A percentile compares a stretch with the other conserved stretches of the same genome.
phyloP scores from a whole-genome alignment of 805 yeast genomes.

The Ogataea chonburiensis region DNA sequence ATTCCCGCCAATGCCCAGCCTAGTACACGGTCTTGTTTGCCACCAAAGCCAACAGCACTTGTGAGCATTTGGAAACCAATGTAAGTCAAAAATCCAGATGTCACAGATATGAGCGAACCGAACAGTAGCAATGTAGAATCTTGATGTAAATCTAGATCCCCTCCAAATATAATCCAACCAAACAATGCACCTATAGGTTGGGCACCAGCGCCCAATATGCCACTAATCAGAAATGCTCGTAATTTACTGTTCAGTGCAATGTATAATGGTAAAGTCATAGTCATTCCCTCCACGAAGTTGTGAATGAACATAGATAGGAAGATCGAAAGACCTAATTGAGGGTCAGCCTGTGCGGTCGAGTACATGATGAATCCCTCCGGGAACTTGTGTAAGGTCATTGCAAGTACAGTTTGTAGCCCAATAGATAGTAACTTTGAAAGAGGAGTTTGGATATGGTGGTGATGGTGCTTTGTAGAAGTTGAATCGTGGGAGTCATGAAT shows the following conservation, averaged over 20 bases:
- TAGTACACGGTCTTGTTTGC: conserved; percentile 57
- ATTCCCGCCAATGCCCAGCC: conserved; percentile 63
- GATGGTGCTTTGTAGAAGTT: conserved; percentile 46
- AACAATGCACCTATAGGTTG: conserved; percentile 87
- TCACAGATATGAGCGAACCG: conserved; percentile 65
- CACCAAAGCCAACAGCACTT: conserved; percentile 78
- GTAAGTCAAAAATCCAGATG: conserved; percentile 82
- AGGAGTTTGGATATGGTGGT: conserved; percentile 78
- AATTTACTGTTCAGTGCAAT: conserved; percentile 63
- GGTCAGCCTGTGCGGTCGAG: conserved; percentile 68
- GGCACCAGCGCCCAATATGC: conserved; percentile 74
- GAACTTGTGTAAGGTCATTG: conserved; percentile 82
- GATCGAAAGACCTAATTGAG: conserved; percentile 71
- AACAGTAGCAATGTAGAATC: conserved; percentile 44
- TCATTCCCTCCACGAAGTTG: conserved; percentile 91
- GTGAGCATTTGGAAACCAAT: conserved; percentile 85
- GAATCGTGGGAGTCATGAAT: conserved; percentile 17
- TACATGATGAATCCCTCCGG: conserved; percentile 95
- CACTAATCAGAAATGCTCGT: conserved; percentile 64
- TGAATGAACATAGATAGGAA: conserved; percentile 85
- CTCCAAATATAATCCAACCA: conserved; percentile 53
- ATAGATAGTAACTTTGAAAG: conserved; percentile 76
- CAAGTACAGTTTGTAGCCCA: conserved; percentile 87
- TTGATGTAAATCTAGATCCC: conserved; percentile 35
- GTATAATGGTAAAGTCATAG: conserved; percentile 88